Base-by-base conservation (phyloP, 805 yeast genomes). In the Debaryomyces hansenii region DNA sequence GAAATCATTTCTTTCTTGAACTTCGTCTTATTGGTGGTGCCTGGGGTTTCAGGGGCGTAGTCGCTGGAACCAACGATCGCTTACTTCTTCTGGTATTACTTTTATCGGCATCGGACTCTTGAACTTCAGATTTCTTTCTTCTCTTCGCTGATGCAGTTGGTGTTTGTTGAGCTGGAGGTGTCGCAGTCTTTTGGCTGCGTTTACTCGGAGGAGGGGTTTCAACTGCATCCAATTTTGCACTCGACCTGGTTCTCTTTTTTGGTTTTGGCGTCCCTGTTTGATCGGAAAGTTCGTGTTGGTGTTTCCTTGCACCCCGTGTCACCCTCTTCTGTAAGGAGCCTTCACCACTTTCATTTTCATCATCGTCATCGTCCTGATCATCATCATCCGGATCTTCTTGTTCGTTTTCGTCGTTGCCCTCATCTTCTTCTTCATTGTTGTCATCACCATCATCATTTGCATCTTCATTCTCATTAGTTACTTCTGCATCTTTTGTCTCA, bases 391-490 rank as follows among this genome's bases (percentile, higher is more conserved):
- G 45, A 27, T 33, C n/a, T 12, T 43, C 45, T 11, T 44, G 28
- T 4, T 33, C 40, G 3, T 37, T 42, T 9, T 12, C 31, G 20
- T 9, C 28, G 14, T 20, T 42, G 28, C 55, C 59, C 33, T 62
- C 69, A 51, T 63, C 52, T 44, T 60, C 52, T 20, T 56, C 58
- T 14, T 58, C 58, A 20, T 60, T 53, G 45, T 56, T 60, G n/a
- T 67, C 58, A 9, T 58, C 64, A 10, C 44, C 38, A 16, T 48
- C 45, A 12, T 37, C 40, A n/a, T 31, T 31, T 31, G 12, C 14
- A 14, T 37, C 40, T 20, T 38, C 36, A 41, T 34, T 42, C 48
- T 32, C 39, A 34, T 34, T 11, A 40, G n/a, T 10, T 37, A 35
- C 32, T 37, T 40, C 35, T 40, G 45, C 10, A 5, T 12, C 27